These are phyloP conservation scores for Coemansia erecta DNA, from an alignment of 192 early-diverging fungal genomes.

Conservation along the genomic window DNA sequence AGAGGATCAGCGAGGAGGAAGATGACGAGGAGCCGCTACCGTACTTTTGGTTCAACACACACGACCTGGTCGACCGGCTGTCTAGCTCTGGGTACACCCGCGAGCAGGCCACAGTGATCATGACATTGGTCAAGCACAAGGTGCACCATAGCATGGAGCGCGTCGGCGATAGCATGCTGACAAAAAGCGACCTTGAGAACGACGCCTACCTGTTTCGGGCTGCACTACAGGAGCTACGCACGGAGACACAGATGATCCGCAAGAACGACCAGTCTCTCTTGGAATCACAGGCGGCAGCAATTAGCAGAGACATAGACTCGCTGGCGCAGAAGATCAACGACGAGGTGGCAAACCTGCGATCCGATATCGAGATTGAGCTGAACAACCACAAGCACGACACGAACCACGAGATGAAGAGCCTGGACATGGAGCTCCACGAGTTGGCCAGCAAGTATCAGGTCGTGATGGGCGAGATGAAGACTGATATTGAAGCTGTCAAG, in stretches of 20 bases:
- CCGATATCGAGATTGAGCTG: slow-evolving; percentile 86
- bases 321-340: slow-evolving; percentile 75
- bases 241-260: slow-evolving; percentile 70
- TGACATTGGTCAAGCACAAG: slow-evolving; percentile 70
- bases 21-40: slow-evolving; percentile 10
- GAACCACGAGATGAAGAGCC: slow-evolving; percentile 71
- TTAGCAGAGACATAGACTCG: slow-evolving; percentile 77
- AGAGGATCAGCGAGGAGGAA: neutral
- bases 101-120: slow-evolving; percentile 70
- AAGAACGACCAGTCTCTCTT: slow-evolving; percentile 74
- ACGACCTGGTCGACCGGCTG: slow-evolving; percentile 65
- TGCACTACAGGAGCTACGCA: slow-evolving; percentile 76
- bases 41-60: slow-evolving; percentile 74
- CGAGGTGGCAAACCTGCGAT: slow-evolving; percentile 70
- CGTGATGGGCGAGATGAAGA: slow-evolving; percentile 77
- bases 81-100: slow-evolving; percentile 65
- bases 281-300: slow-evolving; percentile 68
- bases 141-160: slow-evolving; percentile 40
- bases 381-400: slow-evolving; percentile 86
- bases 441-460: slow-evolving; percentile 84
- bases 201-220: slow-evolving; percentile 81
- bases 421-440: slow-evolving; percentile 77
- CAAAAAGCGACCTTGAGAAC: slow-evolving; percentile 80
- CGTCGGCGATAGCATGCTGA: slow-evolving; percentile 58
- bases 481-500: slow-evolving; percentile 84